A percentile compares a stretch with the other conserved stretches of the same genome.
These are phyloP conservation scores for Nakaseomyces glabratus DNA, from an alignment of 1,139 yeast species.

Conservation along the genomic window DNA sequence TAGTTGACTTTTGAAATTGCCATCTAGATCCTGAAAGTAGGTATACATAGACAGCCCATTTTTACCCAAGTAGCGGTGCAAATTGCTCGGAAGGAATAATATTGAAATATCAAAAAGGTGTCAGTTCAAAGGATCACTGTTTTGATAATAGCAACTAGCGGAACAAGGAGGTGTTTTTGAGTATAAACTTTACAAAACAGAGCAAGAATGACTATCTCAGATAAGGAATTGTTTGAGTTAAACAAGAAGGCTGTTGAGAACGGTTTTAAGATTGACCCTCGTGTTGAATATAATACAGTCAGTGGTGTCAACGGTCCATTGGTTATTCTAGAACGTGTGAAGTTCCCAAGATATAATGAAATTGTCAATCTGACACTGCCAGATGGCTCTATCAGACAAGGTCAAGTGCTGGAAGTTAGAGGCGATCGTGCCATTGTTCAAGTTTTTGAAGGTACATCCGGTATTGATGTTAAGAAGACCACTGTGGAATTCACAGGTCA, in stretches of 20 bases:
- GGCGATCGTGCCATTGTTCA: conserved; percentile 97
- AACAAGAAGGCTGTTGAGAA: conserved; percentile 88
- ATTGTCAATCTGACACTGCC: conserved; percentile 94
- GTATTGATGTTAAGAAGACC: conserved; percentile 95
- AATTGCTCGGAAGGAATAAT: no score
- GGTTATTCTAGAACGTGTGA: conserved; percentile 91
- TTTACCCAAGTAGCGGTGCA: no score
- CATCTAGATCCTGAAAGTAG: no score
- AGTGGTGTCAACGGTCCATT: conserved; percentile 98
- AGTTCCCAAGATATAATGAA: conserved; percentile 92
- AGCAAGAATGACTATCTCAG: conserved; percentile 27
- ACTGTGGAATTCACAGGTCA: conserved; percentile 95
- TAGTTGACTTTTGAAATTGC: no score
- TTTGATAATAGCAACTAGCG: no score
- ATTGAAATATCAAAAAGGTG: no score
- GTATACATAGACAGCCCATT: no score
- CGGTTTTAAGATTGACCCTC: conserved; percentile 83
- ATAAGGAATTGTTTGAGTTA: conserved; percentile 46
- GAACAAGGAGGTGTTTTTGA: no score
- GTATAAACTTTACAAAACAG: no score
- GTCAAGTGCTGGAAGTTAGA: conserved; percentile 96
- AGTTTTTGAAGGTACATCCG: conserved; percentile 97
- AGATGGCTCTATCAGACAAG: conserved; percentile 89
- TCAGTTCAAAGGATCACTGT: no score
- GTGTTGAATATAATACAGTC: conserved; percentile 88